Evolutionary conservation across 2,329 filamentous ascomycete genomes (phyloP).

Genomic region (Setomelanomma holmii): DNA sequence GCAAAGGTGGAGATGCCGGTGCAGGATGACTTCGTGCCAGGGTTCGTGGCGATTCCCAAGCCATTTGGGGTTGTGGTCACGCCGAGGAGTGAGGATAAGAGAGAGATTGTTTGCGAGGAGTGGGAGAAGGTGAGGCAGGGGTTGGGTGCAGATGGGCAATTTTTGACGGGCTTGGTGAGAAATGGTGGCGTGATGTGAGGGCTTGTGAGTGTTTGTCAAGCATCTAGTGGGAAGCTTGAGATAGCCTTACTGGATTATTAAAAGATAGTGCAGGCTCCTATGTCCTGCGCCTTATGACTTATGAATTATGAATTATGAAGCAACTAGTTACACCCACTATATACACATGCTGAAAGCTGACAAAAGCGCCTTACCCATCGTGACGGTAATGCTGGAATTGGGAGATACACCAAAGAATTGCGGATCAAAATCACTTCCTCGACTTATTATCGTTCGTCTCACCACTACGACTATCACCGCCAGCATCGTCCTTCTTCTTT

Average conservation of each 20-base stretch:
- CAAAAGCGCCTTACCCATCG: too few relatives aligned
- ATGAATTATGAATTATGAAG: too few relatives aligned
- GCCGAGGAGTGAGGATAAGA: conserved; percentile 16
- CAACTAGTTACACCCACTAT: too few relatives aligned
- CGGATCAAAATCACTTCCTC: not conserved
- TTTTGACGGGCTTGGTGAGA: not conserved
- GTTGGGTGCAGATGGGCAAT: conserved; percentile 25
- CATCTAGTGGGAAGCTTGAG: not conserved
- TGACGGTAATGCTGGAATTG: too few relatives aligned
- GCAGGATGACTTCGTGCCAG: conserved; percentile 10
- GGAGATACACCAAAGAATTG: not conserved
- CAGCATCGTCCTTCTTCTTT: conserved; percentile 33
- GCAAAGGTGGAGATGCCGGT: not conserved
- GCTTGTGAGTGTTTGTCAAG: not conserved
- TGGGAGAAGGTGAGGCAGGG: conserved; percentile 20
- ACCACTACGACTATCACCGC: conserved; percentile 14
- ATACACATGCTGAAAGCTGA: too few relatives aligned
- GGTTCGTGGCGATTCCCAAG: conserved; percentile 5
- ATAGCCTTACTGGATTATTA: too few relatives aligned
- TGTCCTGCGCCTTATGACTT: too few relatives aligned
- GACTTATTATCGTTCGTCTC: conserved; percentile 3
- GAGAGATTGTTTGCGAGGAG: conserved; percentile 13
- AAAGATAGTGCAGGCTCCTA: too few relatives aligned
- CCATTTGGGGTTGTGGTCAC: conserved; percentile 17
- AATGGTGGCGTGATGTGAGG: not conserved